Conservation (phyloP, 129 eudicot genomes). For the Flaveria linearis region DNA sequence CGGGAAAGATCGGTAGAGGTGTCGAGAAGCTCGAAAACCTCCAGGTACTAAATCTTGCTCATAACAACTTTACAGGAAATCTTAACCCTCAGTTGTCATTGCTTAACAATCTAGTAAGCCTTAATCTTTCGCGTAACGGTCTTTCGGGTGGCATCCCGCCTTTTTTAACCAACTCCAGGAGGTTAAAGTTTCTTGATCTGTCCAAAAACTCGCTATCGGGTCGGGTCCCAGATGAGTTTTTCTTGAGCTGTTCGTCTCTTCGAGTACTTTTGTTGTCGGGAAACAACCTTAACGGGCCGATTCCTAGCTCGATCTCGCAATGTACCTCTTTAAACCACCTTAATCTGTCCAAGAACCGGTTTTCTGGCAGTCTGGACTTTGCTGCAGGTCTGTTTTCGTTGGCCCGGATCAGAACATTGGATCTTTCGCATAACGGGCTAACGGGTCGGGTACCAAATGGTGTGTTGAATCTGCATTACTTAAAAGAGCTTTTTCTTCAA, state of each 20-base stretch:
- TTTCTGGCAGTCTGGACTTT: slow-evolving; percentile 64
- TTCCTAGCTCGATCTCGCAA: slow-evolving; percentile 62
- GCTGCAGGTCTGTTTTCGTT: slow-evolving; percentile 47
- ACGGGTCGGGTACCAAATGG: slow-evolving; percentile 71
- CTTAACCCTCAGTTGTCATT: slow-evolving; percentile 49
- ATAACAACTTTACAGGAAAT: slow-evolving; percentile 63
- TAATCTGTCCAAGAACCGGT: slow-evolving; percentile 70
- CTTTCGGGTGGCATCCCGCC: slow-evolving; percentile 60
- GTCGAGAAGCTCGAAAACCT: slow-evolving; percentile 61
- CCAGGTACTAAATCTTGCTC: slow-evolving; percentile 64
- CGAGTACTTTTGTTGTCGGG: slow-evolving; percentile 61
- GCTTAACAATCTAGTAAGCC: slow-evolving; percentile 46
- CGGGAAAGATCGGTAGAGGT: slow-evolving; percentile 82
- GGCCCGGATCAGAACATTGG: slow-evolving; percentile 68
- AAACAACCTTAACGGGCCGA: slow-evolving; percentile 62
- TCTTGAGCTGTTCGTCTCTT: slow-evolving; percentile 50
- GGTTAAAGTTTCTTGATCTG: slow-evolving; percentile 67
- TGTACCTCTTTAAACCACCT: slow-evolving; percentile 59
- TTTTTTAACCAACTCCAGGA: slow-evolving; percentile 34
- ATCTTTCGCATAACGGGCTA: slow-evolving; percentile 61
- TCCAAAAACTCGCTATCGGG: slow-evolving; percentile 67
- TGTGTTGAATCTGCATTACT: slow-evolving; percentile 49
- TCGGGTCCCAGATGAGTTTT: slow-evolving; percentile 47
- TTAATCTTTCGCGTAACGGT: slow-evolving; percentile 62
- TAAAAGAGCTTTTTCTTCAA: slow-evolving; percentile 66